Percentiles rank a stretch among this genome's conserved stretches.
Conservation (phyloP, 805 yeast genomes). For the Zygoascus flipseniorum region DNA sequence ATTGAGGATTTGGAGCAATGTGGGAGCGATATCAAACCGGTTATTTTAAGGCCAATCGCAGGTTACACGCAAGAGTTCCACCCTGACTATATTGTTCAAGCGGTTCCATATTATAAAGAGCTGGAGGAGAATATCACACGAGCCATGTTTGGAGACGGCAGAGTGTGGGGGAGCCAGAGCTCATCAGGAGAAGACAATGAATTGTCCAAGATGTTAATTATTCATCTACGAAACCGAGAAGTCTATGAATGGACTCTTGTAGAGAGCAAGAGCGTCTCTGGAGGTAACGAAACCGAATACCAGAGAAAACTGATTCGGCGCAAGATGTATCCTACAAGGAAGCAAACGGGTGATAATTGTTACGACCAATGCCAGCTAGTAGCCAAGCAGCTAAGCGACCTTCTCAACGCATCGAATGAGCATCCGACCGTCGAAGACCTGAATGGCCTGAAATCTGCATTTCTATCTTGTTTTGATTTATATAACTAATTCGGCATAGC, state of each 20-base stretch:
- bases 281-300: neutral
- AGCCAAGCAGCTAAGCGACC: slow-evolving; percentile 1
- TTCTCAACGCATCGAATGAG: neutral
- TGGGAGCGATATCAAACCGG: slow-evolving; percentile 9
- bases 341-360: neutral
- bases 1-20: neutral
- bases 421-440: neutral
- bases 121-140: slow-evolving; percentile 17
- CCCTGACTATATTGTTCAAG: slow-evolving; percentile 21
- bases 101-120: slow-evolving; percentile 14
- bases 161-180: slow-evolving; percentile 1
- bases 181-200: neutral
- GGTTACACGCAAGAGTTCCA: slow-evolving; percentile 20
- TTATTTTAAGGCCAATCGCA: slow-evolving; percentile 11
- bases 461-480: slow-evolving; percentile 2
- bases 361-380: slow-evolving; percentile 2
- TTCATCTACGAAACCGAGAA: slow-evolving; percentile 12
- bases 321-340: slow-evolving; percentile 3
- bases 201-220: slow-evolving; percentile 7
- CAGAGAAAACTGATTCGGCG: slow-evolving; percentile 4
- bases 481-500: neutral
- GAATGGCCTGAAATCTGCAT: slow-evolving; percentile 1
- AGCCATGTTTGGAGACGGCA: slow-evolving; percentile 17
- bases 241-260: slow-evolving; percentile 10
- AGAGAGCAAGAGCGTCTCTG: slow-evolving; percentile 1